Base-by-base conservation (phyloP, 805 yeast species). In the Wickerhamiella dianesei region DNA sequence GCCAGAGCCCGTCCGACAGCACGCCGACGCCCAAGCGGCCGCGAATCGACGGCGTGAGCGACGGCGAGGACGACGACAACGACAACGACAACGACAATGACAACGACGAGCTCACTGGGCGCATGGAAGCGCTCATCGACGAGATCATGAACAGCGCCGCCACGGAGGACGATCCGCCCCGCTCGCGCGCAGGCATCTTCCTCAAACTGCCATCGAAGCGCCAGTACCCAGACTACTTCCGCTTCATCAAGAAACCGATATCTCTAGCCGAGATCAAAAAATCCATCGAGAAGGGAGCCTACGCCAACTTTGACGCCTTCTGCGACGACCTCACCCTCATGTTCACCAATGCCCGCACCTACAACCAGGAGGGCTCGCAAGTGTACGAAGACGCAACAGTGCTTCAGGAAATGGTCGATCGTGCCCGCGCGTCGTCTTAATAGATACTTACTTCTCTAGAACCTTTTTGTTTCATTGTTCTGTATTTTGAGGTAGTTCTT, bases 201-300 rank as follows among this genome's bases (percentile, higher is more conserved):
- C 59, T 77, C 56, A 75, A 71, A 41, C 67, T 82, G 45, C 97
- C 97, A 2, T 73, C 88, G 0, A 73, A 74, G 52, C 74, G 75
- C 60, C 60, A 77, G 46, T 89, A 86, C 61, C 92, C 96, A 0
- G 96, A 89, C 63, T 89, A 89, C 62, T 89, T 81, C 67, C 48
- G 71, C 55, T 59, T 80, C 29, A 80, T 82, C 56, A 64, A 67
- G 52, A 63, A 65, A 46, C 87, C 88, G 2, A 74, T 79, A 20
- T 72, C 87, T 2, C 62, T 82, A 44, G 68, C 68, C 44, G 76
- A 70, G 52, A 66, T 82, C 49, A 67, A 65, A 45, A 71, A 70
- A 57, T 70, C 69, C 45, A 57, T 79, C 46, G 67, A 69, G 18
- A 56, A 59, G 21, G 62, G 59, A 3, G 49, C 50, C 17, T 71